Percentiles rank a stretch among this genome's conserved stretches.
Conservation (phyloP, 768 basidiomycete species). For the Brasilioporus rufonigricans region DNA sequence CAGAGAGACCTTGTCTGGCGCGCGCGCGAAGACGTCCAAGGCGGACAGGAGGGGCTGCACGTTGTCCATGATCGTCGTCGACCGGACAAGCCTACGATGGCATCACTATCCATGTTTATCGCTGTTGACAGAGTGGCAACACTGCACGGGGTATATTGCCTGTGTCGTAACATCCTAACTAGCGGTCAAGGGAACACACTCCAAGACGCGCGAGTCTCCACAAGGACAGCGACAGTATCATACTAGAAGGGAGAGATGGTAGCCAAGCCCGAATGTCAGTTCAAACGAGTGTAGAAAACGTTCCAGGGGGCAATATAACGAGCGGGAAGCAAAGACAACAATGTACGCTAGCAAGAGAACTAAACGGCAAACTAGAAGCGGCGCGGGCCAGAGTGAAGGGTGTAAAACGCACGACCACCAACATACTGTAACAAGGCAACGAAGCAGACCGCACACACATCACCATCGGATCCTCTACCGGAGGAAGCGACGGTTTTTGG, state of each 20-base stretch:
- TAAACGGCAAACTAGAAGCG: constrained; percentile 37
- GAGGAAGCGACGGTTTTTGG: constrained; percentile 38
- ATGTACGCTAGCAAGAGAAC: constrained; percentile 43
- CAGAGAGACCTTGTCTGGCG: constrained; percentile 80
- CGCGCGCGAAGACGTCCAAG: constrained; percentile 73
- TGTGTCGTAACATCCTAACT: constrained; percentile 15
- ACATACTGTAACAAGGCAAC: constrained; percentile 31
- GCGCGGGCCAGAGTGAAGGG: constrained; percentile 30
- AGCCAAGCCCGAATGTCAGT: constrained; percentile 52
- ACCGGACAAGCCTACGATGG: not conserved
- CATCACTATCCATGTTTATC: constrained; percentile 29
- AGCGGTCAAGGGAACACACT: constrained; percentile 5
- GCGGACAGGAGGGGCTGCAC: constrained; percentile 73
- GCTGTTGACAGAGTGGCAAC: constrained; percentile 35
- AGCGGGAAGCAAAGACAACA: constrained; percentile 33
- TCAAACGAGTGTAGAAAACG: constrained; percentile 56
- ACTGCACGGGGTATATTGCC: constrained; percentile 34
- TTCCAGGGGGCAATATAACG: constrained; percentile 39
- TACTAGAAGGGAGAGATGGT: constrained; percentile 49
- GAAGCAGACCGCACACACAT: constrained; percentile 16
- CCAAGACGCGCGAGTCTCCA: constrained; percentile 23
- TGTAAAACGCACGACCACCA: constrained; percentile 26
- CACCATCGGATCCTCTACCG: constrained; percentile 22
- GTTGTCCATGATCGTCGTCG: constrained; percentile 51
- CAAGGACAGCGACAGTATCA: constrained; percentile 40